A percentile compares a stretch with the other conserved stretches of the same genome.
Evolutionary conservation across 1,284 basidiomycete genomes (phyloP).

Genomic region (Ustilago vetiveriae): DNA sequence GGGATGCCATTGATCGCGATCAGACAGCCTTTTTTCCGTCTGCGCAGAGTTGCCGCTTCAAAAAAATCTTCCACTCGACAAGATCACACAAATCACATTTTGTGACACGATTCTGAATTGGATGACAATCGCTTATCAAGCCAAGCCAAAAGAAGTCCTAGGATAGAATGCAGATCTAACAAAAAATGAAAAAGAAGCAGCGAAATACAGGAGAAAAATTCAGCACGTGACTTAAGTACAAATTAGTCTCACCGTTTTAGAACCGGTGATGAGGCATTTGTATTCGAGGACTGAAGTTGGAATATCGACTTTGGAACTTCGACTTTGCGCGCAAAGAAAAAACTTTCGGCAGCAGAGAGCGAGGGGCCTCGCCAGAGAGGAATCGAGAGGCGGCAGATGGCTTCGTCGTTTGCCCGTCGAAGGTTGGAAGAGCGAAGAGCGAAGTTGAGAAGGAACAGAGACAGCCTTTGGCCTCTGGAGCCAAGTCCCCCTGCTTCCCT

Average conservation of each 20-base stretch:
- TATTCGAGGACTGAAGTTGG: too few relatives aligned
- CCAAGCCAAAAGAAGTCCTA: not conserved
- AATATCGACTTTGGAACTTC: too few relatives aligned
- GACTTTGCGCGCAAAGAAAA: not conserved
- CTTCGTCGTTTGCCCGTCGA: too few relatives aligned
- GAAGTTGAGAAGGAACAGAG: too few relatives aligned
- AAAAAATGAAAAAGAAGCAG: too few relatives aligned
- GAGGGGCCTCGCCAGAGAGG: too few relatives aligned
- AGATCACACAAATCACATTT: slow-evolving; percentile 9
- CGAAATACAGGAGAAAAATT: too few relatives aligned
- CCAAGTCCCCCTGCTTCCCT: not conserved
- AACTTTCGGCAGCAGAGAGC: not conserved
- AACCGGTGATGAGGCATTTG: too few relatives aligned
- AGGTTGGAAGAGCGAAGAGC: too few relatives aligned
- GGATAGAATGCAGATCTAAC: not conserved
- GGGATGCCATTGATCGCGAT: slow-evolving; percentile 13
- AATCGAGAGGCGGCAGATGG: not conserved
- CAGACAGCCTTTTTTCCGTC: slow-evolving; percentile 3
- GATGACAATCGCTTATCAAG: not conserved
- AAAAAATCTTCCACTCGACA: slow-evolving; percentile 8
- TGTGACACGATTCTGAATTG: not conserved
- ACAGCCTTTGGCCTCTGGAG: too few relatives aligned
- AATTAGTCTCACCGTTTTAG: too few relatives aligned
- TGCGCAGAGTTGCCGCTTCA: slow-evolving; percentile 10
- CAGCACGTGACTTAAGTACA: too few relatives aligned